phyloP scores from a whole-genome alignment of 2,329 filamentous ascomycete species.

The Corynespora cassiicola region DNA sequence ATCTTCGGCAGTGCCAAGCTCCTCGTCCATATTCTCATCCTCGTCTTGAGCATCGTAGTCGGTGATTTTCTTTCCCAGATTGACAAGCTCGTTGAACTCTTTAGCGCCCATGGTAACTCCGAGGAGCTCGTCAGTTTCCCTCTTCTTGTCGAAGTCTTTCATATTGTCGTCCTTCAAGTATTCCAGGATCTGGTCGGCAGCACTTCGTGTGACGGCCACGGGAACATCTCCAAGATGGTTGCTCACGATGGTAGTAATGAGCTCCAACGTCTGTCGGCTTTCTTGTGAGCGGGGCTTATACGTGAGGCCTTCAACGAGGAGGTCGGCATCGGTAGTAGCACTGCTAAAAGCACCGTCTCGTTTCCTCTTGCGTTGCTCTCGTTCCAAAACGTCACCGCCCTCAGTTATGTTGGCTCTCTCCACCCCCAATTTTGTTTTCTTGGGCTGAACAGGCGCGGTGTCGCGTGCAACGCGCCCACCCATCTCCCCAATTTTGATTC shows the following conservation, averaged over 20 bases:
- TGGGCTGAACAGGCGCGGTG: conserved; percentile 75
- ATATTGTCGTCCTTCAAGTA: conserved; percentile 92
- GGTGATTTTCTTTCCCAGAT: conserved; percentile 97
- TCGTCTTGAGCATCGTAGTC: conserved; percentile 98
- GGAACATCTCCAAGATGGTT: conserved; percentile 90
- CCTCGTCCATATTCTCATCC: conserved; percentile 77
- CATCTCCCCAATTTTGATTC: conserved; percentile 95
- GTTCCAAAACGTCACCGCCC: conserved; percentile 80
- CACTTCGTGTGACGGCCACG: conserved; percentile 89
- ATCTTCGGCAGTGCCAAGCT: conserved; percentile 66
- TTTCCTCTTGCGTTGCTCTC: conserved; percentile 87
- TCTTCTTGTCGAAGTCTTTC: conserved; percentile 98
- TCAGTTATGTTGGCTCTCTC: conserved; percentile 79
- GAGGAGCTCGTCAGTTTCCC: conserved; percentile 91
- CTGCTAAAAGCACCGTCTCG: conserved; percentile 71
- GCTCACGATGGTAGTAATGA: conserved; percentile 90
- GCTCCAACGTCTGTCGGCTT: conserved; percentile 90
- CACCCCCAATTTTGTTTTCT: conserved; percentile 73
- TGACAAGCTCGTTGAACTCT: conserved; percentile 96
- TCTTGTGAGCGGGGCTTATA: conserved; percentile 92
- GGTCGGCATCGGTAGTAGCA: conserved; percentile 81
- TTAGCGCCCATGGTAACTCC: conserved; percentile 83
- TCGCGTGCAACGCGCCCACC: conserved; percentile 83
- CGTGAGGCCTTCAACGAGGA: conserved; percentile 86
- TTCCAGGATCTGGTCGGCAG: conserved; percentile 89